These are phyloP conservation scores for Dioscorea zingiberensis DNA, from an alignment of 106 monocot species.

Conservation along the genomic window DNA sequence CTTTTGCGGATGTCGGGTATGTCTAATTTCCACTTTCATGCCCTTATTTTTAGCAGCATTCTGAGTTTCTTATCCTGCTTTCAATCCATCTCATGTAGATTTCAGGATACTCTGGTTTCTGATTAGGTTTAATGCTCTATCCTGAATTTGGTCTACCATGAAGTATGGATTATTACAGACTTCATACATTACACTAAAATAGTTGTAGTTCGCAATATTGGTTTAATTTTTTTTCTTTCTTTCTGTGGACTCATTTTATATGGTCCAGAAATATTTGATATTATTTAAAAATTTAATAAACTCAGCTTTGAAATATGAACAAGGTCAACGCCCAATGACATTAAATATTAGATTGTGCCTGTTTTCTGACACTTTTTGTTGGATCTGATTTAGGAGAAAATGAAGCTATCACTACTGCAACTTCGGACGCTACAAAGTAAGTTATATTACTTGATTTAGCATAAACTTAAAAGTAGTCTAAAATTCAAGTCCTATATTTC, in stretches of 20 bases:
- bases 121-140: too few species aligned
- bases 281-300: too few species aligned
- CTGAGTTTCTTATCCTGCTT: not conserved
- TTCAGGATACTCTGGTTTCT: too few species aligned
- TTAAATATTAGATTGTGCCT: not conserved
- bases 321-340: not conserved
- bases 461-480: not conserved
- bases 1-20: slow-evolving; percentile 30
- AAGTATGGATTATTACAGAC: too few species aligned
- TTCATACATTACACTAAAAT: too few species aligned
- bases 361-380: slow-evolving; percentile 7
- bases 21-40: not conserved
- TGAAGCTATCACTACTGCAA: slow-evolving; percentile 25
- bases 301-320: too few species aligned
- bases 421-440: slow-evolving; percentile 80
- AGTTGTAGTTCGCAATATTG: too few species aligned
- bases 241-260: too few species aligned
- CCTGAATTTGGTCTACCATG: too few species aligned
- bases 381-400: slow-evolving; percentile 31
- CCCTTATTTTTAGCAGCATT: too few species aligned
- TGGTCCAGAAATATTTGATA: too few species aligned
- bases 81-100: not conserved
- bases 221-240: too few species aligned
- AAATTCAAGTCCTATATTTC: not conserved
- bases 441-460: slow-evolving; percentile 8